Base-by-base conservation (phyloP, 106 monocot genomes). In the Platanthera zijinensis region DNA sequence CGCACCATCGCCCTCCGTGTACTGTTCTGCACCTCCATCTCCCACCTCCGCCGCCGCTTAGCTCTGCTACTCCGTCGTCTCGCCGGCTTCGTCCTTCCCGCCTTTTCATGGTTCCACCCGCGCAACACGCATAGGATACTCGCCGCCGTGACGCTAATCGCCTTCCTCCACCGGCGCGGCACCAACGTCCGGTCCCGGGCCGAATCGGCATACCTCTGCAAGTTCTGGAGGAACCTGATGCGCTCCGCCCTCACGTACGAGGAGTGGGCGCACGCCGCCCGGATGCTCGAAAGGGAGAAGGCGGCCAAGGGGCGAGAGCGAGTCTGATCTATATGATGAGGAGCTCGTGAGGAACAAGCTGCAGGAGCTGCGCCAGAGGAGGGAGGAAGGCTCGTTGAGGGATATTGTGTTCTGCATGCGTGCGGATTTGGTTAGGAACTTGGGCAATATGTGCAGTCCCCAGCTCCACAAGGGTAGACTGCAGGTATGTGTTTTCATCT, bases 391-490 rank as follows among this genome's bases (percentile, higher is more conserved):
- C 13, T 94, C 94, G 10, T 52, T 94, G 76, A 88, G 94, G 76
- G 97, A 97, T 48, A 82, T 97, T 30, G 81, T 97, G 18, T 97
- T 89, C 76, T 89, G 84, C 53, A 94, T 97, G 97, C 86, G 97
- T 4, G 87, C 91, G 0, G 97, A 97, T 81, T 75, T 97, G 77
- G 46, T 94, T 51, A 85, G 97, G 74, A 97, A 93, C 59, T 77
- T 94, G 71, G 97, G 97, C 9, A 91, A 94, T 46, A 94, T 97
- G 97, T 97, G 94, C 83, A 97, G 94, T 51, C 91, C 97, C 10
- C 78, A 91, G 63, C 91, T 97, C 22, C 94, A 97, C 75, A 92
- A 87, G 86, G 94, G 86, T n/a, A 84, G 97, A 76, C 97, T 94
- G 76, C 97, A 97, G 89, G 96, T 96, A 76, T 14, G 14, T 5